Base-by-base conservation (phyloP, 257 asterid species). In the Eucommia ulmoides region DNA sequence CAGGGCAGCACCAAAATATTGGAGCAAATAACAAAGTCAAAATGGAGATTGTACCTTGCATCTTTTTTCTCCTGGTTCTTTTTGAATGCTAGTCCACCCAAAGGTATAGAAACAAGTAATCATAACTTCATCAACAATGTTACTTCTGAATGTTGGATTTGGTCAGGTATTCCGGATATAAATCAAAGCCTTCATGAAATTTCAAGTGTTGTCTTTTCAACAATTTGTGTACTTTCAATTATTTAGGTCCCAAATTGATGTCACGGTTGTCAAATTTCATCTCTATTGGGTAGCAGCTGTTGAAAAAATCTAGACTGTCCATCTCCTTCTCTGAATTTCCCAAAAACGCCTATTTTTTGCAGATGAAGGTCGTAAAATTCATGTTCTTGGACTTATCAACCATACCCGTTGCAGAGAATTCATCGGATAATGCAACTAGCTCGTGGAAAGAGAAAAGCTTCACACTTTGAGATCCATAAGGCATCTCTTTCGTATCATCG, bases 221-320 rank as follows among this genome's bases (percentile, higher is more conserved):
- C 49, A 23, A 49, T 59, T 53, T 61, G 45, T 61, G 71, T 8
- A 54, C 41, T 51, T 77, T 76, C 64, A 77, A 59, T 60, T 68
- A 87, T 49, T 60, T 76, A 2, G 58, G 54, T 59, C 74, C 80
- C 38, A 65, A 71, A 5, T 42, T 24, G 18, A 52, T 0, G 47
- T 26, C 12, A 17, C 33, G 21, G 24, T 64, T 67, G 41, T 64
- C 63, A 54, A 82, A 82, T 45, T 68, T 66, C 66, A 82, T 56
- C 24, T 64, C 73, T 33, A 77, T 35, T 3, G 88, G 94, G 61
- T 88, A 82, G 52, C 77, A 85, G 44, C 49, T 61, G 54, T 77
- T 76, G 44, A 82, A 76, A 12, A 79, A 60, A 59, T 80, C 77
- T 14, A 50, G 49, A 23, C 80, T 81, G 16, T 41, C 76, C 53